Conservation (phyloP, 768 basidiomycete species). For the Ramaria rubella region DNA sequence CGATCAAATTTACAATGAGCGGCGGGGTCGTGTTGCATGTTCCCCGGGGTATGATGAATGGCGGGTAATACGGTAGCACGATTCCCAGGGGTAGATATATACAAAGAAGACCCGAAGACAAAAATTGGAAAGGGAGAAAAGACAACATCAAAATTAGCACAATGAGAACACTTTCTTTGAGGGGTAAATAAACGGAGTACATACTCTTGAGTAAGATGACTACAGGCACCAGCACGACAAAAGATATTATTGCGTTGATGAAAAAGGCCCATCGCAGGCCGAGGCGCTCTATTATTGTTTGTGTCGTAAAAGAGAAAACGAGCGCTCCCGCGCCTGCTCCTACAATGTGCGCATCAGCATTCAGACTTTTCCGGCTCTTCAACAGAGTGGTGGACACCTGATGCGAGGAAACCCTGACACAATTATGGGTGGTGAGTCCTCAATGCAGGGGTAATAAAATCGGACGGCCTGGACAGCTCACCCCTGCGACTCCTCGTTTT, state of each 20-base stretch:
- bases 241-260: constrained; percentile 27
- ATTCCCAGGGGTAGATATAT: not conserved
- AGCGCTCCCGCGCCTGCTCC: constrained; percentile 23
- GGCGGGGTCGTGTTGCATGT: not conserved
- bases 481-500: constrained; percentile 1
- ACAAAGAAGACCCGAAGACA: not conserved
- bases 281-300: constrained; percentile 17
- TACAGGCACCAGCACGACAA: constrained; percentile 21
- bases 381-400: not conserved
- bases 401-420: not conserved
- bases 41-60: constrained; percentile 3
- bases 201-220: constrained; percentile 19
- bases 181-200: not conserved
- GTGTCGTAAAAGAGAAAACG: constrained; percentile 15
- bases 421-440: not conserved
- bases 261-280: constrained; percentile 22
- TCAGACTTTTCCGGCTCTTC: not conserved
- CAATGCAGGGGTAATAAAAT: not conserved
- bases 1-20: too few relatives aligned
- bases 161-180: too few relatives aligned
- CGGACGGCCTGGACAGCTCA: not conserved
- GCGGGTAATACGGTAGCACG: too few relatives aligned
- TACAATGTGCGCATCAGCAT: not conserved
- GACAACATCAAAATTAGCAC: too few relatives aligned
- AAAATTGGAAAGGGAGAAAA: not conserved